Evolutionary conservation across 2,329 filamentous ascomycete species (phyloP).

Genomic region (Kalmusia sp.): DNA sequence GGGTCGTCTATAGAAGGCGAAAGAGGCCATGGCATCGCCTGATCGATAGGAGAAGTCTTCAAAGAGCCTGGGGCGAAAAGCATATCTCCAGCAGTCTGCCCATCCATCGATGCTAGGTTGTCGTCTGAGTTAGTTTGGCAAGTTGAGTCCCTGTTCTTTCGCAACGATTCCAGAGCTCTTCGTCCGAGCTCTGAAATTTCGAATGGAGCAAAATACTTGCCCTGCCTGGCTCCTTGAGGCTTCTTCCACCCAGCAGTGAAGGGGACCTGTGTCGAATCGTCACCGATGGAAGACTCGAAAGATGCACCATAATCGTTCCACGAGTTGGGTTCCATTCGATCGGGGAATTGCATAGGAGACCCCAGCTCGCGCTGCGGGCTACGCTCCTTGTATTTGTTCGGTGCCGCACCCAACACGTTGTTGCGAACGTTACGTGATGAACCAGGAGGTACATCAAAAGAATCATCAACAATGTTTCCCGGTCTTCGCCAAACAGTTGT

Average conservation of each 20-base stretch:
- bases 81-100: neutral
- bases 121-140: neutral
- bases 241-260: neutral
- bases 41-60: too few species aligned
- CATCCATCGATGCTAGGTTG: neutral
- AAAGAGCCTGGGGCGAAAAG: neutral
- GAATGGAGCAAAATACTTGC: neutral
- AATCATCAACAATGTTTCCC: neutral
- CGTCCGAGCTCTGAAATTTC: neutral
- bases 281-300: too few species aligned
- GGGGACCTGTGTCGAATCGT: too few species aligned
- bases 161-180: neutral
- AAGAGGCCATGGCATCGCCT: too few species aligned
- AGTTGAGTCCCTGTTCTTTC: neutral
- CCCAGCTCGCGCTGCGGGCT: neutral
- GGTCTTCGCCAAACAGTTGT: neutral
- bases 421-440: neutral
- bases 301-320: too few species aligned
- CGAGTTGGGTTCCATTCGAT: too few species aligned
- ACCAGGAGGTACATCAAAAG: neutral
- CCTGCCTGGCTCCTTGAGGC: neutral
- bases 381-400: neutral
- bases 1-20: neutral
- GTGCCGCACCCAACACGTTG: neutral
- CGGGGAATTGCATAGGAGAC: conserved; percentile 1